Evolutionary conservation across 306 rosid species (phyloP), one percentile per base, ranked within the genome.

Genomic region (Castanopsis chinensis): DNA sequence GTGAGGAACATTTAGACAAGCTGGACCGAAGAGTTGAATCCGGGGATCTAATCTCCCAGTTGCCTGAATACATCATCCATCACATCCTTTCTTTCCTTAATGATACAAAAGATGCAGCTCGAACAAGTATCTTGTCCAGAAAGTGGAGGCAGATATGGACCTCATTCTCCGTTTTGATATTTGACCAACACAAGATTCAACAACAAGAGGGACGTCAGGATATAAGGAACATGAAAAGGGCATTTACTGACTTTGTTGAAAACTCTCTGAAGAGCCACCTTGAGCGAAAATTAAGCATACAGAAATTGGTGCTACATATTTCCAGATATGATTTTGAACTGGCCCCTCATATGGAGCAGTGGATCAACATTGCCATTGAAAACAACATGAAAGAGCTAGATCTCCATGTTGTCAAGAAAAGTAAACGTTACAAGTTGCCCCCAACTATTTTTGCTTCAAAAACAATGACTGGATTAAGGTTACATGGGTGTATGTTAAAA

Each of bases 21-120:
- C 57, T 74, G 68, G 23, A 53, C 72, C 77, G 11, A 58, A 76
- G 41, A 49, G 59, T 65, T 69, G 82, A 79, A 73, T 49, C 59
- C 18, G 19, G 32, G 33, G 88, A 87, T 79, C 78, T 13, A 23
- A 84, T 79, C 57, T 78, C 88, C 12, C 75, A 45, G 5, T 75
- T 91, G 82, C 96, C 96, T 1, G 90, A 81, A 25, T 72, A 74
- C 52, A 28, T 87, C 35, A 81, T 91, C 73, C 93, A 89, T 86
- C 69, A 32, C 79, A 87, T 89, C 71, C 76, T 87, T 10, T 86
- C 89, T 45, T 64, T 25, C 71, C 70, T 91, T 73, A 83, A 76
- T 12, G 72, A 74, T 23, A 23, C 67, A 73, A 82, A 80, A 20
- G 93, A 86, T 74, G 71, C 67, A 21, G 57, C 82, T 71, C 87